These are phyloP conservation scores for Excoecaria agallocha DNA, from an alignment of 345 rosid genomes.

Conservation along the genomic window DNA sequence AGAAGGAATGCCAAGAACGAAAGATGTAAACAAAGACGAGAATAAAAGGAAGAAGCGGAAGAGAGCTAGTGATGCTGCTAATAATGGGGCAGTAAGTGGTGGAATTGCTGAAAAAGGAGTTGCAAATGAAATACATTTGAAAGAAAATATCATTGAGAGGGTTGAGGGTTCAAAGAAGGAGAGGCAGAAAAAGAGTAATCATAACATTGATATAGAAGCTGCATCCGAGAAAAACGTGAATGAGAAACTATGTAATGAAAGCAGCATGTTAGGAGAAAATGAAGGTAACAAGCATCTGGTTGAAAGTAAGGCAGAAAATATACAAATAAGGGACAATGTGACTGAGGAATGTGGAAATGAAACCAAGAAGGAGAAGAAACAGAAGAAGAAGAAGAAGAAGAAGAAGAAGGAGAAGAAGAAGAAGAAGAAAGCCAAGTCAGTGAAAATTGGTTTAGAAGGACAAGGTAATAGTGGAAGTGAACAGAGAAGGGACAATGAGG, in stretches of 20 bases:
- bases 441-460: conserved; percentile 9
- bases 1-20: conserved; percentile 2
- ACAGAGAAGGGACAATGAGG: neutral
- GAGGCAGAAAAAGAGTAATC: conserved; percentile 22
- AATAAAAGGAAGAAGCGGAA: conserved; percentile 18
- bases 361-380: too few species aligned
- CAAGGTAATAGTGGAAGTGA: conserved; percentile 17
- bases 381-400: too few species aligned
- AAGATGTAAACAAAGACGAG: neutral
- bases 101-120: neutral
- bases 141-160: conserved; percentile 4
- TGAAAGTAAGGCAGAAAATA: neutral
- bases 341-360: neutral
- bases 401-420: conserved; percentile 13
- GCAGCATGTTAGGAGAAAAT: neutral
- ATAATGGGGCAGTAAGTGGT: neutral
- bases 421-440: conserved; percentile 34
- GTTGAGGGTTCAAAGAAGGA: conserved; percentile 13
- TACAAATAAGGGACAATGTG: neutral
- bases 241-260: neutral
- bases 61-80: neutral
- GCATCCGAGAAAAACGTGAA: neutral
- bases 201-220: neutral
- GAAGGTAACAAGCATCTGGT: too few species aligned
- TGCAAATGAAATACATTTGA: neutral